Evolutionary conservation across 768 basidiomycete species (phyloP).

Genomic region (Rhodotorula diobovata): DNA sequence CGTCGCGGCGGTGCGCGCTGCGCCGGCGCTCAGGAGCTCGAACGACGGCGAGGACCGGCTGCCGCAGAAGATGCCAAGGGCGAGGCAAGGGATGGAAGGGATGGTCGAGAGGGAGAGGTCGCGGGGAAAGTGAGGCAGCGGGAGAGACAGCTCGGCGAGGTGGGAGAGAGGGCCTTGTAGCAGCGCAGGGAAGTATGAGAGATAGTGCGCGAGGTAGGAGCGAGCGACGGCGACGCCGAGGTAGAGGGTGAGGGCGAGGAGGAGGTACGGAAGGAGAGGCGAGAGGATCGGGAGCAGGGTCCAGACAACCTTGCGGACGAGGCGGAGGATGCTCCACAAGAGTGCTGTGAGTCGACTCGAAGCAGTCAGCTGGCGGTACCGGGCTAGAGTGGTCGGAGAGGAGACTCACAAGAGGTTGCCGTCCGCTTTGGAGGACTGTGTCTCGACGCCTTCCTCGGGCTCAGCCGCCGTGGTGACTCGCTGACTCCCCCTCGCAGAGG

Average conservation of each 20-base stretch:
- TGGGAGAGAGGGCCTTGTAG: conserved; percentile 4
- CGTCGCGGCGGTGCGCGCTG: conserved; percentile 27
- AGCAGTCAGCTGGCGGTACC: not conserved
- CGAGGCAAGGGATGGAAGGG: not conserved
- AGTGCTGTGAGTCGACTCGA: not conserved
- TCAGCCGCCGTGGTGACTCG: not conserved
- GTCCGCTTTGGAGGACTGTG: not conserved
- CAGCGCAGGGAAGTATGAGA: conserved; percentile 1
- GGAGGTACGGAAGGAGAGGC: conserved; percentile 9
- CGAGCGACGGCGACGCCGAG: conserved; percentile 14
- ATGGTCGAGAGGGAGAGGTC: not conserved
- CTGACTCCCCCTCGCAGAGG: not conserved
- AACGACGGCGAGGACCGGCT: not conserved
- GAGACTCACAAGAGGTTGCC: not conserved
- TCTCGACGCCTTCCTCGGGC: not conserved
- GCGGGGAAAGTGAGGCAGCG: not conserved
- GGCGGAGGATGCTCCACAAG: not conserved
- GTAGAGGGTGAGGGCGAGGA: conserved; percentile 9
- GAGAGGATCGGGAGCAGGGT: not conserved
- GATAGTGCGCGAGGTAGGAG: conserved; percentile 10
- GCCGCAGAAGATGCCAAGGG: not conserved
- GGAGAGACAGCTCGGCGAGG: conserved; percentile 9
- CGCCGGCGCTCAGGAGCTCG: not conserved
- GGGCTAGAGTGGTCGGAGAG: no score
- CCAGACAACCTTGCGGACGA: no score